A percentile compares a stretch with the other conserved stretches of the same genome.
phyloP scores from a whole-genome alignment of 768 basidiomycete genomes.

The Tylopilus vinaceipallidus region DNA sequence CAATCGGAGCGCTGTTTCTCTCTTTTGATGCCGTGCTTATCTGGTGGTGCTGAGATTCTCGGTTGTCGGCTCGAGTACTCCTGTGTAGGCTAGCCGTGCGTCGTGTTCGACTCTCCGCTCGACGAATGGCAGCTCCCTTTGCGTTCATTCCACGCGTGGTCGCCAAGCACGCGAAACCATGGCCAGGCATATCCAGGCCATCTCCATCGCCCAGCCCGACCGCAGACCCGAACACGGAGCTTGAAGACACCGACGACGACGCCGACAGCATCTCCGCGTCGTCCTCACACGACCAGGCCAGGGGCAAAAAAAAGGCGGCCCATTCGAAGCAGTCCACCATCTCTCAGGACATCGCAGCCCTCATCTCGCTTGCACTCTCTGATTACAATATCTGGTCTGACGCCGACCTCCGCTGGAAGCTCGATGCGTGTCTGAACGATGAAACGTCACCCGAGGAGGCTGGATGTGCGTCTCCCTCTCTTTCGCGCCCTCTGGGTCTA shows the following conservation, averaged over 20 bases:
- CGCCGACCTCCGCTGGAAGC: slow-evolving; percentile 47
- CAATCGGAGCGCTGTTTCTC: slow-evolving; percentile 20
- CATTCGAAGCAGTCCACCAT: slow-evolving; percentile 19
- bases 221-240: slow-evolving; percentile 1
- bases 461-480: slow-evolving; percentile 45
- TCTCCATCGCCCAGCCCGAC: slow-evolving; percentile 8
- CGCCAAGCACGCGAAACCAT: slow-evolving; percentile 33
- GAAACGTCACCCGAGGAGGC: slow-evolving; percentile 23
- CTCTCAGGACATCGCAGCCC: slow-evolving; percentile 46
- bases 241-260: slow-evolving; percentile 6
- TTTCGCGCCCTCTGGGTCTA: neutral
- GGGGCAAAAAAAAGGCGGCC: slow-evolving; percentile 20
- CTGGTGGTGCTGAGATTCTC: too few relatives aligned
- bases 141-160: slow-evolving; percentile 50
- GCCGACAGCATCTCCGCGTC: too few relatives aligned
- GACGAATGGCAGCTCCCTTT: slow-evolving; percentile 31
- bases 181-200: slow-evolving; percentile 15
- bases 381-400: slow-evolving; percentile 69
- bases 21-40: too few relatives aligned
- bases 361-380: slow-evolving; percentile 63
- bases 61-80: too few relatives aligned
- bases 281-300: slow-evolving; percentile 22
- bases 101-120: too few relatives aligned
- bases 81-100: too few relatives aligned
- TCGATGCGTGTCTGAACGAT: slow-evolving; percentile 35